Evolutionary conservation across 768 basidiomycete species (phyloP).

Genomic region (Fistulinella prunicolor): DNA sequence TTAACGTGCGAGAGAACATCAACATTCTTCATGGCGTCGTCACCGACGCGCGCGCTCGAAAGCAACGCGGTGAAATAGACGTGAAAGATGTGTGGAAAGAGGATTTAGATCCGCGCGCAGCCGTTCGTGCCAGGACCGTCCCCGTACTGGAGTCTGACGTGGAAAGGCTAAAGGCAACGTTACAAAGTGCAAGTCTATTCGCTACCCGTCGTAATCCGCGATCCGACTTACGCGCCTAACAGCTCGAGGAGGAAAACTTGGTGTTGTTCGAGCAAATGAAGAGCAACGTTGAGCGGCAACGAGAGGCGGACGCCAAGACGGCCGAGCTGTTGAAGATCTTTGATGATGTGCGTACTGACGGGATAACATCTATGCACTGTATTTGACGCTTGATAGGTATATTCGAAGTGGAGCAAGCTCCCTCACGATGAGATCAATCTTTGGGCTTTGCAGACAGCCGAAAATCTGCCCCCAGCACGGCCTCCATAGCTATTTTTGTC

Average conservation of each 20-base stretch:
- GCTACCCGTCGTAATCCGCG: neutral
- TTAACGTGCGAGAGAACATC: slow-evolving; percentile 64
- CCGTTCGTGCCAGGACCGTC: slow-evolving; percentile 60
- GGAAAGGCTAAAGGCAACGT: slow-evolving; percentile 35
- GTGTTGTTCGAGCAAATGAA: slow-evolving; percentile 47
- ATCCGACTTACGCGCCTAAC: neutral
- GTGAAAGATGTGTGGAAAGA: slow-evolving; percentile 64
- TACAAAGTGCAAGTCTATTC: slow-evolving; percentile 34
- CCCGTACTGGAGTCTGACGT: slow-evolving; percentile 51
- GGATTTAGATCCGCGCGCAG: slow-evolving; percentile 58
- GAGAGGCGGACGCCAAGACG: slow-evolving; percentile 45
- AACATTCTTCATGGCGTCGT: slow-evolving; percentile 70
- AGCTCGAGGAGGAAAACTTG: slow-evolving; percentile 61
- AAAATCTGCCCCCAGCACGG: slow-evolving; percentile 35
- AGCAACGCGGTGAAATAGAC: slow-evolving; percentile 38
- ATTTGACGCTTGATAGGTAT: slow-evolving; percentile 36
- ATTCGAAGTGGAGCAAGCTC: slow-evolving; percentile 50
- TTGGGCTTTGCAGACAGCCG: slow-evolving; percentile 40
- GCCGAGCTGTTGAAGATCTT: slow-evolving; percentile 49
- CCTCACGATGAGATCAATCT: slow-evolving; percentile 64
- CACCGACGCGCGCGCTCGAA: slow-evolving; percentile 59
- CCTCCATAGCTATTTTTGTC: neutral
- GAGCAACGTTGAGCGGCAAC: slow-evolving; percentile 43
- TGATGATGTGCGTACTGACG: slow-evolving; percentile 43
- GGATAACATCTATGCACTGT: neutral